These are phyloP conservation scores for Magnolia sinica DNA, from an alignment of 164 flowering plant genomes.

Conservation along the genomic window DNA sequence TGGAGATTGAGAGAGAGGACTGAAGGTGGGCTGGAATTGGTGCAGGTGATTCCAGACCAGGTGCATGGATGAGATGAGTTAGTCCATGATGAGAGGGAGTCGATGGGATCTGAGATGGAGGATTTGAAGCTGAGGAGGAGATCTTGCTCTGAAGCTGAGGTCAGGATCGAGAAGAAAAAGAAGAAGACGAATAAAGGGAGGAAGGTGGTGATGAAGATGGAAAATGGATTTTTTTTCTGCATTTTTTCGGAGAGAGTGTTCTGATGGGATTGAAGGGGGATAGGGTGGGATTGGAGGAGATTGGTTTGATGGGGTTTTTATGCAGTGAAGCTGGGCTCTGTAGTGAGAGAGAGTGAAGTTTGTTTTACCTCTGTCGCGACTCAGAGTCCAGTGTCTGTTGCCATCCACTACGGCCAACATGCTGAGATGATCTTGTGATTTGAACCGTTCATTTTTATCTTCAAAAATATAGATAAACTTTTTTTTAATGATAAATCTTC, in stretches of 20 bases:
- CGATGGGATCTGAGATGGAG: constrained; percentile 59
- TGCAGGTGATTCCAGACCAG: constrained; percentile 82
- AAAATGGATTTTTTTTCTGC: neutral
- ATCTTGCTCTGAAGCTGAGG: constrained; percentile 43
- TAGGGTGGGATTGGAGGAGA: neutral
- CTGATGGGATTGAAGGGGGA: neutral
- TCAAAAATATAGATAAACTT: no score
- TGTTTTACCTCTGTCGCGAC: no score
- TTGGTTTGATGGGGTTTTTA: neutral
- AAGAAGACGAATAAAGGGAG: constrained; percentile 8
- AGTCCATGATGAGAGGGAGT: constrained; percentile 65
- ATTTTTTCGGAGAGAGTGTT: neutral
- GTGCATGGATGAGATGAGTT: constrained; percentile 48
- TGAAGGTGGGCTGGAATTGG: constrained; percentile 22
- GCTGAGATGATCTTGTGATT: no score
- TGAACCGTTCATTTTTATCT: no score
- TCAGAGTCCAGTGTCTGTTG: no score
- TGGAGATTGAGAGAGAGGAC: constrained; percentile 59
- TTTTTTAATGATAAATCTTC: no score
- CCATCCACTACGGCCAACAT: no score
- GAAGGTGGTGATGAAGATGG: constrained; percentile 1
- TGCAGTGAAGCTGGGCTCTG: neutral
- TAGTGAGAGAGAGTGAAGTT: neutral
- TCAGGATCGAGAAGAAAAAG: constrained; percentile 30
- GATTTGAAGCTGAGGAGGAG: constrained; percentile 61